Evolutionary conservation across 352 stramenopile genomes (phyloP).

Genomic region (Phytophthora gonapodyides): DNA sequence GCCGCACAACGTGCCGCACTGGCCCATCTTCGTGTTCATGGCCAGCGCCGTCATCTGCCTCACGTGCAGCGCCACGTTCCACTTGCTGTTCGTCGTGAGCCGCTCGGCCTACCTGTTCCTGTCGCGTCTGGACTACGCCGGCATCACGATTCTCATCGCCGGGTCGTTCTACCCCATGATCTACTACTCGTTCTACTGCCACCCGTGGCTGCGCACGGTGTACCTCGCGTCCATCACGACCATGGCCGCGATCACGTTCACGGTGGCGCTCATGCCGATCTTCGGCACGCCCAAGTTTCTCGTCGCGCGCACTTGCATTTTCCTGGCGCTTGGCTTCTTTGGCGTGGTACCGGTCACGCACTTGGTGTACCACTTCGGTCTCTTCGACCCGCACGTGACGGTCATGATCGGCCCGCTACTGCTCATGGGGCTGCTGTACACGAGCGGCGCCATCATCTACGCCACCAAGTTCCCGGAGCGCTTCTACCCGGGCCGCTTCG

Average conservation of each 20-base stretch:
- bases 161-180: conserved; percentile 88
- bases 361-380: conserved; percentile 74
- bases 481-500: conserved; percentile 84
- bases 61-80: conserved; percentile 82
- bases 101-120: conserved; percentile 74
- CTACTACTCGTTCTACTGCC: conserved; percentile 92
- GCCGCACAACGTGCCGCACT: conserved; percentile 76
- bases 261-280: conserved; percentile 64
- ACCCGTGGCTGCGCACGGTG: conserved; percentile 59
- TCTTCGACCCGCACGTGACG: conserved; percentile 83
- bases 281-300: conserved; percentile 81
- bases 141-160: conserved; percentile 88
- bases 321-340: conserved; percentile 84
- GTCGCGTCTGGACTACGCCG: conserved; percentile 82
- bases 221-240: conserved; percentile 74
- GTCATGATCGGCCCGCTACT: conserved; percentile 82
- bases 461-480: conserved; percentile 85
- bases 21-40: conserved; percentile 89
- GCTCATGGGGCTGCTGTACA: conserved; percentile 82
- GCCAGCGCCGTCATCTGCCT: conserved; percentile 81
- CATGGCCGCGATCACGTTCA: conserved; percentile 74
- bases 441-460: conserved; percentile 82
- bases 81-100: conserved; percentile 87
- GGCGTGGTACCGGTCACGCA: conserved; percentile 77
- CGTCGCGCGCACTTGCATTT: conserved; percentile 73